A percentile compares a stretch with the other conserved stretches of the same genome.
These are phyloP conservation scores for Auriscalpium orientale DNA, from an alignment of 768 basidiomycete genomes.

Conservation along the genomic window DNA sequence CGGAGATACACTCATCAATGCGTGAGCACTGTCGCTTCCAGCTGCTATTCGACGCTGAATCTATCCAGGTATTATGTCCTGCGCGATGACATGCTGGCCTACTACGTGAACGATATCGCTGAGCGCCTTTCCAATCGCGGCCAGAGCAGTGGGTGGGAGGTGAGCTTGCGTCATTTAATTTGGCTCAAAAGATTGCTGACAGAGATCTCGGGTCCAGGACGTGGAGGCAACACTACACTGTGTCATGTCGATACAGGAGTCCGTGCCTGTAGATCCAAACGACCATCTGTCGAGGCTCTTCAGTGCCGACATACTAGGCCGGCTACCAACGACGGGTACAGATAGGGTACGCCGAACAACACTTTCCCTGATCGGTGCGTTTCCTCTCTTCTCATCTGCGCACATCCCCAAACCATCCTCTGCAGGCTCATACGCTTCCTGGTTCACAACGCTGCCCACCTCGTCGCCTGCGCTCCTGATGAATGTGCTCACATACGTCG, in stretches of 20 bases:
- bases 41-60: too few species aligned
- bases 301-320: constrained; percentile 60
- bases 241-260: constrained; percentile 82
- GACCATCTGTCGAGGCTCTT: constrained; percentile 58
- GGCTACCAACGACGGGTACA: constrained; percentile 56
- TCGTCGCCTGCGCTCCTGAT: constrained; percentile 40
- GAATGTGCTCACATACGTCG: constrained; percentile 60
- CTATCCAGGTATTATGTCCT: constrained; percentile 70
- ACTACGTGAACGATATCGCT: constrained; percentile 54
- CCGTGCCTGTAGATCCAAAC: constrained; percentile 54
- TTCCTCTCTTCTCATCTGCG: not conserved
- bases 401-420: not conserved
- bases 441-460: constrained; percentile 56
- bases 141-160: constrained; percentile 67
- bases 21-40: constrained; percentile 39
- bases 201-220: constrained; percentile 45
- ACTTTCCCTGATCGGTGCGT: constrained; percentile 65
- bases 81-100: constrained; percentile 73
- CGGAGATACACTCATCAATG: constrained; percentile 83
- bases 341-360: constrained; percentile 67
- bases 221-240: constrained; percentile 85
- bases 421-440: constrained; percentile 67
- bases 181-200: too few species aligned
- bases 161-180: constrained; percentile 20
- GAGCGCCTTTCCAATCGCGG: constrained; percentile 41